Evolutionary conservation across 208 protist genomes (phyloP).

Genomic region (Herpetomonas tarakana): DNA sequence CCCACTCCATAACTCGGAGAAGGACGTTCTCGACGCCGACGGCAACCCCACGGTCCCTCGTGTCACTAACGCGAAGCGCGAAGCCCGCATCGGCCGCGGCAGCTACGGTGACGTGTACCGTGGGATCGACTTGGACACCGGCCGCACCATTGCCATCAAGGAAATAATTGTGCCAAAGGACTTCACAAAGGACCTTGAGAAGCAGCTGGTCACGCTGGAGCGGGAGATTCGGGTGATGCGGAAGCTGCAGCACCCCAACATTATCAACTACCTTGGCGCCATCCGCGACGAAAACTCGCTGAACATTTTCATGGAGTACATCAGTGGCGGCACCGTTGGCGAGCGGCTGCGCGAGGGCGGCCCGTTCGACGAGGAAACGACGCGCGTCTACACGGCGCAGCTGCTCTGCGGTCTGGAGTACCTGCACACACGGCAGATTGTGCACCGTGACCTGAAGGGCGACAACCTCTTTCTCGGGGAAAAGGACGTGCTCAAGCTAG

Average conservation of each 20-base stretch:
- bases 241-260: conserved; percentile 88
- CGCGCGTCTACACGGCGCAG: conserved; percentile 76
- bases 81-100: conserved; percentile 74
- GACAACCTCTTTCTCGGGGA: conserved; percentile 90
- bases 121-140: conserved; percentile 72
- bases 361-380: conserved; percentile 60
- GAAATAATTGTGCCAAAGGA: conserved; percentile 81
- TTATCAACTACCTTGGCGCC: conserved; percentile 86
- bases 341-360: conserved; percentile 51
- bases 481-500: conserved; percentile 74
- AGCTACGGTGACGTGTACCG: conserved; percentile 84
- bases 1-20: background rate
- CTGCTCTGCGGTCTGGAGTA: conserved; percentile 86
- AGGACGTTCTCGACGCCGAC: conserved; percentile 3
- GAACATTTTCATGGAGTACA: conserved; percentile 92
- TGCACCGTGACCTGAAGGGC: conserved; percentile 92
- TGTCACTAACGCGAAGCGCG: conserved; percentile 30
- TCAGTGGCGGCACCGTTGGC: conserved; percentile 83
- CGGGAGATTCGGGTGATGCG: conserved; percentile 92
- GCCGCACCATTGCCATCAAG: conserved; percentile 77
- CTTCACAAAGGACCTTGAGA: conserved; percentile 75
- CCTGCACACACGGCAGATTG: conserved; percentile 77
- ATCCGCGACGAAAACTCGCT: conserved; percentile 67
- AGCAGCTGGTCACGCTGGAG: conserved; percentile 76
- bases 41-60: conserved; percentile 10